A percentile compares a stretch with the other conserved stretches of the same genome.
Evolutionary conservation across 352 stramenopile species (phyloP).

Genomic region (Halophytophthora polymorphica): DNA sequence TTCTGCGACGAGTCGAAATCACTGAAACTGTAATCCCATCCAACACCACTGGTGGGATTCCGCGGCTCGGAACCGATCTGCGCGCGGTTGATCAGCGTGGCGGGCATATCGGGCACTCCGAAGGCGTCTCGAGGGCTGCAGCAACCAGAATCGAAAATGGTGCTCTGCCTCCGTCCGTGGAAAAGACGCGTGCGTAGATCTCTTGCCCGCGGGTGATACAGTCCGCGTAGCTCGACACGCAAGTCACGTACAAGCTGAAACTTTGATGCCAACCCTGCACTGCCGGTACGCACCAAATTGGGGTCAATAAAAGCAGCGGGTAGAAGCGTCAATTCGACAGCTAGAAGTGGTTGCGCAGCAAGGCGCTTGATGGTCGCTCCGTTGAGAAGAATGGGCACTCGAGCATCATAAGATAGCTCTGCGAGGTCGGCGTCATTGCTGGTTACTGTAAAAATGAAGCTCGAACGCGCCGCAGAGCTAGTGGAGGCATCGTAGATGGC

Average conservation of each 20-base stretch:
- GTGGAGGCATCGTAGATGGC: conserved; percentile 38
- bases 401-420: conserved; percentile 54
- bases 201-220: conserved; percentile 65
- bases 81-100: conserved; percentile 38
- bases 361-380: conserved; percentile 46
- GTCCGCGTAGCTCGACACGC: conserved; percentile 42
- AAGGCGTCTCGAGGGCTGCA: conserved; percentile 40
- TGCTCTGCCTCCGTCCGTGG: conserved; percentile 37
- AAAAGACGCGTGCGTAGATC: conserved; percentile 52
- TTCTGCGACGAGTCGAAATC: conserved; percentile 45
- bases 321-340: conserved; percentile 41
- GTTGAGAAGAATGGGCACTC: conserved; percentile 39
- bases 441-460: conserved; percentile 52
- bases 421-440: conserved; percentile 10
- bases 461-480: conserved; percentile 34
- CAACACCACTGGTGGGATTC: conserved; percentile 61
- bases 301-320: conserved; percentile 17
- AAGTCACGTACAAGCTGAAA: conserved; percentile 56
- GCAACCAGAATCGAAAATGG: conserved; percentile 41
- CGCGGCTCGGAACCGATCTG: conserved; percentile 34
- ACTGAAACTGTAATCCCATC: conserved; percentile 69
- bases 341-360: conserved; percentile 26
- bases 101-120: conserved; percentile 31
- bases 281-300: conserved; percentile 20
- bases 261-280: conserved; percentile 45